These are phyloP conservation scores for Lagenaria siceraria DNA, from an alignment of 306 rosid genomes.

Conservation along the genomic window DNA sequence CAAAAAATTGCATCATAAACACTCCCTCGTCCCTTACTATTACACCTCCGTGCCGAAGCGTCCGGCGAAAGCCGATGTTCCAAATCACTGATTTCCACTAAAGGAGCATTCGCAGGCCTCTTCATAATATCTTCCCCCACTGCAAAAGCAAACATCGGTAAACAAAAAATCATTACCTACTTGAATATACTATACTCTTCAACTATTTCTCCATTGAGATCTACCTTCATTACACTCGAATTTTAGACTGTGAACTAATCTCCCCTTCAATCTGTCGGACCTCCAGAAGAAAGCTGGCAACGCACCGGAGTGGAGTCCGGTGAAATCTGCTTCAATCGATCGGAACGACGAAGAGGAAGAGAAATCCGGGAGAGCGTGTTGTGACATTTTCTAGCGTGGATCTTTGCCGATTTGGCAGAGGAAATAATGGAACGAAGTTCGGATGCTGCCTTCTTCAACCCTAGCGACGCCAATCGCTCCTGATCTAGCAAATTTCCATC, in stretches of 20 bases:
- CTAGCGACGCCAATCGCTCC: slow-evolving; percentile 46
- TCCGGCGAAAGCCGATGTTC: slow-evolving; percentile 17
- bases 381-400: neutral
- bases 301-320: neutral
- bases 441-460: slow-evolving; percentile 26
- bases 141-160: neutral
- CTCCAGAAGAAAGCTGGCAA: neutral
- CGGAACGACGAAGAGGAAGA: slow-evolving; percentile 44
- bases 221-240: neutral
- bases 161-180: neutral
- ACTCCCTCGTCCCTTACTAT: slow-evolving; percentile 57
- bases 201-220: neutral
- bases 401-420: neutral
- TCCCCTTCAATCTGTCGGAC: neutral
- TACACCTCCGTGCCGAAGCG: slow-evolving; percentile 35
- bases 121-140: neutral
- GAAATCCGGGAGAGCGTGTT: slow-evolving; percentile 14
- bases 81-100: neutral
- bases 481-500: neutral
- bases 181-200: neutral
- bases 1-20: slow-evolving; percentile 44
- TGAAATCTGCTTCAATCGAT: slow-evolving; percentile 21
- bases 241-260: too few species aligned
- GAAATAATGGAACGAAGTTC: slow-evolving; percentile 27
- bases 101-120: slow-evolving; percentile 6